Conservation (phyloP, 2,329 filamentous ascomycete species). For the Alternaria sp. region DNA sequence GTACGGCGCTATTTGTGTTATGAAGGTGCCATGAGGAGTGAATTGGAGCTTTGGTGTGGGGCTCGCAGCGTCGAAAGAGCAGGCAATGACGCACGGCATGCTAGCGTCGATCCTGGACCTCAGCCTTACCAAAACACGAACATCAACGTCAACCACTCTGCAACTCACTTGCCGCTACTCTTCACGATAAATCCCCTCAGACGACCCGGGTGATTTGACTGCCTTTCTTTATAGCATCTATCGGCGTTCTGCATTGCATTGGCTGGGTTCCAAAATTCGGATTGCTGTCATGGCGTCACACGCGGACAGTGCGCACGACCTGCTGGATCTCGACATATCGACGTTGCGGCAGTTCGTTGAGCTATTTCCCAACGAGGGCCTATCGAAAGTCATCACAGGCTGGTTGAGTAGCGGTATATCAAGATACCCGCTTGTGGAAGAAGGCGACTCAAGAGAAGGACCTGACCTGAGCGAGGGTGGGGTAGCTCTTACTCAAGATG, state of each 20-base stretch:
- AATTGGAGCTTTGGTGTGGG: conserved; percentile 20
- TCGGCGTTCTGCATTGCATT: conserved; percentile 5
- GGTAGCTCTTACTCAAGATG: conserved; percentile 54
- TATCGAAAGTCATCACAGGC: conserved; percentile 80
- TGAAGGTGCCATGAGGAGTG: conserved; percentile 28
- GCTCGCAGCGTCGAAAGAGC: conserved; percentile 10
- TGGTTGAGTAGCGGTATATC: conserved; percentile 85
- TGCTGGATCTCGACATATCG: conserved; percentile 74
- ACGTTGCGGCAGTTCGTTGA: conserved; percentile 81
- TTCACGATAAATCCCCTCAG: not conserved
- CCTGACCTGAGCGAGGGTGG: conserved; percentile 56
- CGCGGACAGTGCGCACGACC: conserved; percentile 45
- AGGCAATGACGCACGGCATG: conserved; percentile 33
- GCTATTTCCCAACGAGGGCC: conserved; percentile 83
- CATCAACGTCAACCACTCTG: conserved; percentile 25
- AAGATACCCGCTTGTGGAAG: conserved; percentile 69
- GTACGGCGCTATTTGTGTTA: conserved; percentile 23
- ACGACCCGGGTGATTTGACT: not conserved
- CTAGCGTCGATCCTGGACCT: conserved; percentile 27
- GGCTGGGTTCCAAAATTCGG: conserved; percentile 4
- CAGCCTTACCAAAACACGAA: conserved; percentile 39
- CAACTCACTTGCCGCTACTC: not conserved
- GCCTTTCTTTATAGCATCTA: not conserved
- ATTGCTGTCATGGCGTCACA: conserved; percentile 41
- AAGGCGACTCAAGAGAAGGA: conserved; percentile 40